Evolutionary conservation across 345 rosid species (phyloP).

Genomic region (Lagerstroemia speciosa): DNA sequence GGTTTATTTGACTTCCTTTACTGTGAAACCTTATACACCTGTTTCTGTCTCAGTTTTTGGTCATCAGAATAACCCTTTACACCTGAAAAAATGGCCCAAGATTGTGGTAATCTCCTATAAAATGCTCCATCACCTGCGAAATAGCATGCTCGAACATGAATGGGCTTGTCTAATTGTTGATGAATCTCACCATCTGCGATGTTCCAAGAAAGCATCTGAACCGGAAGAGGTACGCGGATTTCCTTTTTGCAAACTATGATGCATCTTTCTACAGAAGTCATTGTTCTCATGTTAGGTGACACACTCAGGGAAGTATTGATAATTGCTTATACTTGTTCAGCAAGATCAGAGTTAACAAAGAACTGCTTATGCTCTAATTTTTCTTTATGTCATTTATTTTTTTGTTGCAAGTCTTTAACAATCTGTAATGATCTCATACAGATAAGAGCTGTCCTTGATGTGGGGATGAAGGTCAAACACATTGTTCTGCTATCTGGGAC

Average conservation of each 20-base stretch:
- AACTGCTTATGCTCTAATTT: not conserved
- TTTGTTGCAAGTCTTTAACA: not conserved
- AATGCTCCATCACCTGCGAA: slow-evolving; percentile 73
- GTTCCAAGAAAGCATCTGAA: slow-evolving; percentile 63
- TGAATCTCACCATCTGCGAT: slow-evolving; percentile 88
- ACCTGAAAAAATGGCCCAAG: slow-evolving; percentile 60
- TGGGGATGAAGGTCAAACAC: slow-evolving; percentile 66
- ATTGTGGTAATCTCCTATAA: slow-evolving; percentile 83
- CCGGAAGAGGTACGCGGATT: slow-evolving; percentile 53
- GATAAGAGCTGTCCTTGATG: slow-evolving; percentile 71
- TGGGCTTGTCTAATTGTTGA: slow-evolving; percentile 89
- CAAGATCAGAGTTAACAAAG: not conserved
- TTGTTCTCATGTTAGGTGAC: not conserved
- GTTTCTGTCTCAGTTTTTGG: slow-evolving; percentile 56
- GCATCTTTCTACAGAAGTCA: not conserved
- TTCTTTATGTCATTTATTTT: not conserved
- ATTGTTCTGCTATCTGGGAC: slow-evolving; percentile 85
- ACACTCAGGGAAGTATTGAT: not conserved
- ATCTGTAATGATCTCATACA: slow-evolving; percentile 20
- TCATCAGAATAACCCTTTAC: slow-evolving; percentile 65
- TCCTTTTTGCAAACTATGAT: not conserved
- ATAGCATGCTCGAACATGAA: slow-evolving; percentile 59
- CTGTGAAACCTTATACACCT: not conserved
- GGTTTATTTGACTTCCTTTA: not conserved
- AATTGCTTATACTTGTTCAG: not conserved